A percentile compares a stretch with the other conserved stretches of the same genome.
These are phyloP conservation scores for Thalassiosira hispida DNA, from an alignment of 352 stramenopile genomes.

Conservation along the genomic window DNA sequence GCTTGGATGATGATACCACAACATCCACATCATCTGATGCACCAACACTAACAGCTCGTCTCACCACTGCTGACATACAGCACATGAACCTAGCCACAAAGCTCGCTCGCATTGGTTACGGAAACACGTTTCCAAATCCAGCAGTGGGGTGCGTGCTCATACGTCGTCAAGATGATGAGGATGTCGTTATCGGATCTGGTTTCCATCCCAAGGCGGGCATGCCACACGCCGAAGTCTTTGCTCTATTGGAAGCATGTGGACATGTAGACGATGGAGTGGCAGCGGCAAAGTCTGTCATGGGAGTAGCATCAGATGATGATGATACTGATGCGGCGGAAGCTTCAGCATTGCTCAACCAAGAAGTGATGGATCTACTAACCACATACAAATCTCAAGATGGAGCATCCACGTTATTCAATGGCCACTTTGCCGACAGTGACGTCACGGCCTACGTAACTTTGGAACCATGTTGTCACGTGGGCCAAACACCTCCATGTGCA, in stretches of 20 bases:
- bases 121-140: slow-evolving; percentile 86
- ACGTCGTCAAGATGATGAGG: slow-evolving; percentile 34
- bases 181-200: slow-evolving; percentile 82
- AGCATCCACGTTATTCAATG: slow-evolving; percentile 53
- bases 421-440: slow-evolving; percentile 40
- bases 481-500: slow-evolving; percentile 87
- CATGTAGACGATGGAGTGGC: slow-evolving; percentile 66
- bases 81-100: slow-evolving; percentile 61
- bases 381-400: slow-evolving; percentile 52
- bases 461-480: slow-evolving; percentile 88
- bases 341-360: background rate
- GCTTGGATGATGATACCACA: background rate
- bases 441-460: slow-evolving; percentile 89
- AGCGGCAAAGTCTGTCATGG: slow-evolving; percentile 59
- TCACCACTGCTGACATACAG: slow-evolving; percentile 24
- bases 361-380: slow-evolving; percentile 37
- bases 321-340: background rate
- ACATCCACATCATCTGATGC: background rate
- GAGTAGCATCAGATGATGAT: slow-evolving; percentile 1
- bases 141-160: slow-evolving; percentile 87
- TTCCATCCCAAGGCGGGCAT: slow-evolving; percentile 87
- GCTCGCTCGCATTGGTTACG: slow-evolving; percentile 56
- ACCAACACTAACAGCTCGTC: background rate
- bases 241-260: slow-evolving; percentile 77
- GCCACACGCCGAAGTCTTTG: slow-evolving; percentile 87